Evolutionary conservation across 805 yeast species (phyloP).

Genomic region (Yamadazyma ubonensis): DNA sequence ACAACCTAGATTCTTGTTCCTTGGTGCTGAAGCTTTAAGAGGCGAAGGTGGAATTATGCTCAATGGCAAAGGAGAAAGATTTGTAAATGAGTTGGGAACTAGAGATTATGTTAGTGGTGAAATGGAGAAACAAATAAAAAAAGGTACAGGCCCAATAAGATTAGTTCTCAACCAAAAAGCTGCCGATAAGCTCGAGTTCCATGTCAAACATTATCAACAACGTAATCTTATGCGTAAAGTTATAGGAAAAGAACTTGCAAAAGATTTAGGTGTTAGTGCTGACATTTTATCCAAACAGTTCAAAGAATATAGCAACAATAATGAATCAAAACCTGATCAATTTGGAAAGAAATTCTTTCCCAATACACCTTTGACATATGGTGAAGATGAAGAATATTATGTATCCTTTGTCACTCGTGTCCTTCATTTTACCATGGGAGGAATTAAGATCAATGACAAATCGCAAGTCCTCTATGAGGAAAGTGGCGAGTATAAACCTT

Average conservation of each 20-base stretch:
- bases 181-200: constrained; percentile 46
- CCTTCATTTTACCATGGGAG: constrained; percentile 72
- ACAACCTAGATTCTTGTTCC: constrained; percentile 50
- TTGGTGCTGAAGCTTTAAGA: constrained; percentile 65
- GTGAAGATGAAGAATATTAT: constrained; percentile 38
- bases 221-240: constrained; percentile 53
- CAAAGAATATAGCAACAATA: constrained; percentile 42
- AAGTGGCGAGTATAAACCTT: constrained; percentile 22
- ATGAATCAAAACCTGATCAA: constrained; percentile 39
- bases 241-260: constrained; percentile 43
- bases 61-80: constrained; percentile 51
- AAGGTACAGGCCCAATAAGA: constrained; percentile 47
- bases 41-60: constrained; percentile 66
- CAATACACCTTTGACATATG: constrained; percentile 42
- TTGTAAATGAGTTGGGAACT: constrained; percentile 59
- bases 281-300: constrained; percentile 32
- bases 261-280: constrained; percentile 32
- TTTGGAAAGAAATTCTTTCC: constrained; percentile 52
- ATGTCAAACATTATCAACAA: constrained; percentile 55
- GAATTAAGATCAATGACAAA: constrained; percentile 52
- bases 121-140: constrained; percentile 44
- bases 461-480: constrained; percentile 40
- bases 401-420: constrained; percentile 57
- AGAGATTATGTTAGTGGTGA: constrained; percentile 61
- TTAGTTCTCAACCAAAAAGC: constrained; percentile 49